phyloP scores from a whole-genome alignment of 106 monocot species.

The Chionographis japonica region DNA sequence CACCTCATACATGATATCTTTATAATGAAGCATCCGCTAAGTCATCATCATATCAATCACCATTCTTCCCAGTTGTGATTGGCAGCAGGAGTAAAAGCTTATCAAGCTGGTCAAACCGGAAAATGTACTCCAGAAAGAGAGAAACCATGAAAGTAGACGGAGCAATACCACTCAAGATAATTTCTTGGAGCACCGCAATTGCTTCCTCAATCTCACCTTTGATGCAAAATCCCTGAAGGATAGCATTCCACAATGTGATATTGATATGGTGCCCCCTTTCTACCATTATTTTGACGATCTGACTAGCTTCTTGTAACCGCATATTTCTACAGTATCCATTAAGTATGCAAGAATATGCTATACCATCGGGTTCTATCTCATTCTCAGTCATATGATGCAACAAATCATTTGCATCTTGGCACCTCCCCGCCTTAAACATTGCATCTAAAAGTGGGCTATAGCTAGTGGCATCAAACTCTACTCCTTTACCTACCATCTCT shows the following conservation, averaged over 20 bases:
- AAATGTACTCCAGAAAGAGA: neutral
- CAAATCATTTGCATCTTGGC: slow-evolving; percentile 12
- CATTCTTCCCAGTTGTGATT: neutral
- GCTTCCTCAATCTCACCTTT: slow-evolving; percentile 10
- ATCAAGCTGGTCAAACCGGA: slow-evolving; percentile 3
- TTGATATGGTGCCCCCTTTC: slow-evolving; percentile 8
- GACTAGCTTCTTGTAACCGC: slow-evolving; percentile 12
- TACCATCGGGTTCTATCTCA: slow-evolving; percentile 12
- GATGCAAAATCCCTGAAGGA: slow-evolving; percentile 17
- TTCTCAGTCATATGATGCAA: slow-evolving; percentile 13
- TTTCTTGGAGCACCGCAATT: slow-evolving; percentile 1
- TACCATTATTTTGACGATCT: slow-evolving; percentile 6
- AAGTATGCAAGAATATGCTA: slow-evolving; percentile 11
- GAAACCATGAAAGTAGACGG: slow-evolving; percentile 2
- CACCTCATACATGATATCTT: neutral
- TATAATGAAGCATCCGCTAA: no score
- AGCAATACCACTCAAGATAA: neutral
- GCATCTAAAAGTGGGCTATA: slow-evolving; percentile 26
- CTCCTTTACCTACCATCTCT: slow-evolving; percentile 17
- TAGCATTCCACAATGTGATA: slow-evolving; percentile 4
- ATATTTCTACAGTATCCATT: slow-evolving; percentile 10
- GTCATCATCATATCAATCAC: neutral
- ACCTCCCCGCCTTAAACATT: slow-evolving; percentile 5
- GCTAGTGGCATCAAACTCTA: slow-evolving; percentile 20
- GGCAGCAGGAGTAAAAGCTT: slow-evolving; percentile 1